Conservation (phyloP, 352 stramenopile species). For the Thalassiosira livingstoniorum region DNA sequence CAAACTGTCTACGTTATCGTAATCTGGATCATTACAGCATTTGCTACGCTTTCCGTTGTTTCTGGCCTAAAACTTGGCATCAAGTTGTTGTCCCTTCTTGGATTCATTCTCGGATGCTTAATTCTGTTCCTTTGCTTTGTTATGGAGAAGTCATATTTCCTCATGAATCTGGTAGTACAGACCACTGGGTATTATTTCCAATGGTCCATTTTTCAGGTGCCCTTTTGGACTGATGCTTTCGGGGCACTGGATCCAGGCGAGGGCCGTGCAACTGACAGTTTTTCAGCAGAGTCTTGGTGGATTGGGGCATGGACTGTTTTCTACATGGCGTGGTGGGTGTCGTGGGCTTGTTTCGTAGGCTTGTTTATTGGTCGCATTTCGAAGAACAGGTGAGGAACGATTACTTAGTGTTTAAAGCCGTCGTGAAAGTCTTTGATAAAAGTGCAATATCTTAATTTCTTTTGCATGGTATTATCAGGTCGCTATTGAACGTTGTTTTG, state of each 20-base stretch:
- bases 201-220: slow-evolving; percentile 56
- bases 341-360: slow-evolving; percentile 76
- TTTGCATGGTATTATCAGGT: no score
- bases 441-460: no score
- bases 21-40: slow-evolving; percentile 68
- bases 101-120: slow-evolving; percentile 57
- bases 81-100: slow-evolving; percentile 65
- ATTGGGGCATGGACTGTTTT: slow-evolving; percentile 77
- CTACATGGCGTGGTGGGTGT: slow-evolving; percentile 78
- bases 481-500: slow-evolving; percentile 54
- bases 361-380: slow-evolving; percentile 77
- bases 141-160: slow-evolving; percentile 71
- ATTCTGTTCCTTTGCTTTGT: slow-evolving; percentile 61
- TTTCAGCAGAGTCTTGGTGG: slow-evolving; percentile 51
- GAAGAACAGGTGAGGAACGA: no score
- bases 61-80: slow-evolving; percentile 71
- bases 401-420: no score
- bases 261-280: slow-evolving; percentile 58
- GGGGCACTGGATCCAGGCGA: slow-evolving; percentile 55
- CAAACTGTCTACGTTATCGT: slow-evolving; percentile 29
- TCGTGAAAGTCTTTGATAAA: no score
- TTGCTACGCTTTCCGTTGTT: slow-evolving; percentile 68
- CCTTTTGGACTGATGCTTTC: slow-evolving; percentile 74
- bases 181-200: slow-evolving; percentile 68
- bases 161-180: slow-evolving; percentile 70